Evolutionary conservation across 2,329 filamentous ascomycete species (phyloP).

Genomic region (Penicillium italicum): DNA sequence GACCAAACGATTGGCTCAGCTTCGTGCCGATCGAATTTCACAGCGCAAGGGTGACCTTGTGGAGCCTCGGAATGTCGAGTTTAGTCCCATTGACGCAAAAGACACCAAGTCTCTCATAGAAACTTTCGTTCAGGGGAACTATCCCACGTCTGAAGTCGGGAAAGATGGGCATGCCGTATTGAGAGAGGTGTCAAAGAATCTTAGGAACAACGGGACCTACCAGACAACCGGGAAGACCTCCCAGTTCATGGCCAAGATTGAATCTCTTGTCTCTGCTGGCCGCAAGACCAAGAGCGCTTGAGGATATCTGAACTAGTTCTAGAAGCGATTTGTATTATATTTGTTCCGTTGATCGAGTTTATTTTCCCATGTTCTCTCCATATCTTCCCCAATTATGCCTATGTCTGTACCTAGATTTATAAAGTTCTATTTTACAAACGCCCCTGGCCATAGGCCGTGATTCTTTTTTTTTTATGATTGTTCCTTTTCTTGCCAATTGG

Average conservation of each 20-base stretch:
- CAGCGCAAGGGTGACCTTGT: slow-evolving; percentile 39
- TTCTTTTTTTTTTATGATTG: background rate
- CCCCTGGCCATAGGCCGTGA: background rate
- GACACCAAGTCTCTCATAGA: slow-evolving; percentile 30
- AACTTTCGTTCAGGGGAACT: slow-evolving; percentile 34
- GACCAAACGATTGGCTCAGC: slow-evolving; percentile 34
- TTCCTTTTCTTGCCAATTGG: background rate
- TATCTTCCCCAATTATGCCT: background rate
- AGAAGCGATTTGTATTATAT: slow-evolving; percentile 22
- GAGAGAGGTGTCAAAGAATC: slow-evolving; percentile 33
- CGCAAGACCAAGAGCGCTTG: slow-evolving; percentile 28
- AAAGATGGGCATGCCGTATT: slow-evolving; percentile 28
- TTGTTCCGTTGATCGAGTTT: slow-evolving; percentile 4
- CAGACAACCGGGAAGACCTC: slow-evolving; percentile 34
- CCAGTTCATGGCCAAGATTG: slow-evolving; percentile 38
- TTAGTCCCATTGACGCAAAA: slow-evolving; percentile 25
- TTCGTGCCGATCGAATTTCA: slow-evolving; percentile 34
- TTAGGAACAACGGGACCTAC: slow-evolving; percentile 44
- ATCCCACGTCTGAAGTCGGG: slow-evolving; percentile 21
- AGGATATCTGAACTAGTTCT: background rate
- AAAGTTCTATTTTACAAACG: slow-evolving; percentile 9
- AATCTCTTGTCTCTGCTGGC: slow-evolving; percentile 37
- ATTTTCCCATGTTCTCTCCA: background rate
- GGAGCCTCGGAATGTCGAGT: slow-evolving; percentile 31
- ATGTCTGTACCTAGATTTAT: slow-evolving; percentile 15